Evolutionary conservation across 2,329 filamentous ascomycete species (phyloP), one percentile per base, ranked within the genome.

Genomic region (Aspergillus fumigatus): DNA sequence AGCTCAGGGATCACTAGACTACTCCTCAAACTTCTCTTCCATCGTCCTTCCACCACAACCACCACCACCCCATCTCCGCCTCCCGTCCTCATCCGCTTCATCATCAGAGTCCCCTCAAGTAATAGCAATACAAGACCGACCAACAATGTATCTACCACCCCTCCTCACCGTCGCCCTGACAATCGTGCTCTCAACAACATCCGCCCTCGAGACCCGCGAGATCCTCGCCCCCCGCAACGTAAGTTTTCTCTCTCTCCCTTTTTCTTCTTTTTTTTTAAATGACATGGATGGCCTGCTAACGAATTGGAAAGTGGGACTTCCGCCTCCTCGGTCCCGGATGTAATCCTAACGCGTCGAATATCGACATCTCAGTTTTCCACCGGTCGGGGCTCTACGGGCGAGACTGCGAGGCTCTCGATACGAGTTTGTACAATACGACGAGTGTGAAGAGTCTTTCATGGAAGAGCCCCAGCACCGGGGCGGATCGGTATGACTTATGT

Each of bases 241-340:
- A 58, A 7, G 63, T 47, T n/a, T n/a, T 17, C 11, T 1, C 21
- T 53, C 27, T 21, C 25, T 23, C 21, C 11, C 1, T 6, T 5
- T 35, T 14, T 10, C 4, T 11, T 23, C 21, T 10, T 0, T 6
- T 5, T 35, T 14, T 10, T 11, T 11, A 1, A 10, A 14, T 14
- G 29, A 4, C 29, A 50, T 41, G 8, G 17, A 8, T 9, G 0
- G 11, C n/a, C 19, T 47, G 55, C 40, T 59, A 57, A 58, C 40
- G 51, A 3, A 47, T n/a, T 21, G 27, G n/a, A 45, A 25, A 68
- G 67, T 69, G 67, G 67, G 65, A 69, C 48, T 60, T 73, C 43
- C 67, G 63, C 51, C 64, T 73, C 27, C 66, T 72, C 51, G 63
- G 59, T 50, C 65, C 65, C 21, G 68, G 68, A 52, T 73, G 72